These are phyloP conservation scores for Aspergillus calidoustus DNA, from an alignment of 2,329 filamentous ascomycete genomes.

Conservation along the genomic window DNA sequence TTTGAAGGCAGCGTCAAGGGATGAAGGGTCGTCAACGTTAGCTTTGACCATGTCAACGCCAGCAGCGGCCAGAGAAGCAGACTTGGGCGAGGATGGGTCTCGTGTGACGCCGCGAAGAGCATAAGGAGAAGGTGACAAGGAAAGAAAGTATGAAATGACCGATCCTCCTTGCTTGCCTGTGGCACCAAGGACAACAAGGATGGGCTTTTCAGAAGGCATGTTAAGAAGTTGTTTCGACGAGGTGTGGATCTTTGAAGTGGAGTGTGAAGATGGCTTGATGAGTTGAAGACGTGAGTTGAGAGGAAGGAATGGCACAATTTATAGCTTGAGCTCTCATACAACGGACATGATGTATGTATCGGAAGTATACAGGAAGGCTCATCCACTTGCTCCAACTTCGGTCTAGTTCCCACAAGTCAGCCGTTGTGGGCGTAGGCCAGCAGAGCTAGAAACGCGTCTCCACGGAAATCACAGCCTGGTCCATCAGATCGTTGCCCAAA, in stretches of 20 bases:
- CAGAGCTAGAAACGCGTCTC: constrained; percentile 1
- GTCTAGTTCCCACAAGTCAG: constrained; percentile 10
- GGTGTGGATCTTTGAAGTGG: neutral
- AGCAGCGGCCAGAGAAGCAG: constrained; percentile 32
- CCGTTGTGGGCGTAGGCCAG: constrained; percentile 3
- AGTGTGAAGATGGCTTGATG: neutral
- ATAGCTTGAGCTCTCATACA: neutral
- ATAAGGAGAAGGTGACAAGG: constrained; percentile 16
- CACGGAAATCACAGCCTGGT: neutral
- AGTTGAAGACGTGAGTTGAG: neutral
- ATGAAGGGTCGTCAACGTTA: constrained; percentile 38
- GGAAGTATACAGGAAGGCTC: neutral
- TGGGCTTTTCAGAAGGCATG: constrained; percentile 24
- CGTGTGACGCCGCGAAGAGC: constrained; percentile 44
- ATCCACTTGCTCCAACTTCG: neutral
- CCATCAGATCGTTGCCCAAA: constrained; percentile 2
- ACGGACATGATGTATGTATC: neutral
- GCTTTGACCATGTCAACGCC: constrained; percentile 46
- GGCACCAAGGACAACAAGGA: constrained; percentile 39
- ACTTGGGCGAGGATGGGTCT: constrained; percentile 43
- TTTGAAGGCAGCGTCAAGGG: constrained; percentile 41
- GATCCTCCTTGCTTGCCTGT: constrained; percentile 37
- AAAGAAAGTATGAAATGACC: constrained; percentile 23
- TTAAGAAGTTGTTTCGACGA: neutral
- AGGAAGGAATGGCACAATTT: neutral